Conservation (phyloP, 2,329 filamentous ascomycete genomes). For the Lomentospora prolificans region DNA sequence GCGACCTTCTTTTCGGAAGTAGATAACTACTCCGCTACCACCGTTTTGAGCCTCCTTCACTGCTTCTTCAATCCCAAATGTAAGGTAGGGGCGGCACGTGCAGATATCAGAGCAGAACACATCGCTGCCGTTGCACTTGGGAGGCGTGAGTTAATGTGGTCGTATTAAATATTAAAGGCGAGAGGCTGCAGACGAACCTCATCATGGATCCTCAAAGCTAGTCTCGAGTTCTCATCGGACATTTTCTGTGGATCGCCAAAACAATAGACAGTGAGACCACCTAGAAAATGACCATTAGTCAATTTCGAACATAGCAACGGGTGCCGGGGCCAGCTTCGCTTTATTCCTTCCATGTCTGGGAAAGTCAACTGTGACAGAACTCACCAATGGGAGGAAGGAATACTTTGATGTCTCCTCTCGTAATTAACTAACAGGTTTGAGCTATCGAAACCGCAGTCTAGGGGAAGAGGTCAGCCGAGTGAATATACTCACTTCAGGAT, state of each 20-base stretch:
- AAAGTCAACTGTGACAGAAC: conserved; percentile 9
- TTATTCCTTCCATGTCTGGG: too few relatives aligned
- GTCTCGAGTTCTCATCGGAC: conserved; percentile 69
- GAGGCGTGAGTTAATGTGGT: not conserved
- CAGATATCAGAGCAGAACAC: conserved; percentile 98
- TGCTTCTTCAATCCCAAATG: conserved; percentile 94
- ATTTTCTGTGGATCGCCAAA: conserved; percentile 94
- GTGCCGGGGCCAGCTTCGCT: too few relatives aligned
- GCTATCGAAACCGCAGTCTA: not conserved
- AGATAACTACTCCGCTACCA: conserved; percentile 90
- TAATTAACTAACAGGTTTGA: conserved; percentile 55
- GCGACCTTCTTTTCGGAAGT: conserved; percentile 95
- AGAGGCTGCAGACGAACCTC: conserved; percentile 31
- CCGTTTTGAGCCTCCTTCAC: conserved; percentile 95
- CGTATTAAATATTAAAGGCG: not conserved
- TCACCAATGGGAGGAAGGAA: conserved; percentile 86
- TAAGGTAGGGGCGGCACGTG: conserved; percentile 89
- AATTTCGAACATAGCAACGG: too few relatives aligned
- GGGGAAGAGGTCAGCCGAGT: not conserved
- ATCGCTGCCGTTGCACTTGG: conserved; percentile 82
- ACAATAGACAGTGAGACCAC: conserved; percentile 90
- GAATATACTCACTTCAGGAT: conserved; percentile 56
- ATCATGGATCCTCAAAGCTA: conserved; percentile 75
- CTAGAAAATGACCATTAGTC: conserved; percentile 23
- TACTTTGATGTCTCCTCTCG: conserved; percentile 84